Evolutionary conservation across 805 yeast species (phyloP).

Genomic region (Isabelozyma rhagii): DNA sequence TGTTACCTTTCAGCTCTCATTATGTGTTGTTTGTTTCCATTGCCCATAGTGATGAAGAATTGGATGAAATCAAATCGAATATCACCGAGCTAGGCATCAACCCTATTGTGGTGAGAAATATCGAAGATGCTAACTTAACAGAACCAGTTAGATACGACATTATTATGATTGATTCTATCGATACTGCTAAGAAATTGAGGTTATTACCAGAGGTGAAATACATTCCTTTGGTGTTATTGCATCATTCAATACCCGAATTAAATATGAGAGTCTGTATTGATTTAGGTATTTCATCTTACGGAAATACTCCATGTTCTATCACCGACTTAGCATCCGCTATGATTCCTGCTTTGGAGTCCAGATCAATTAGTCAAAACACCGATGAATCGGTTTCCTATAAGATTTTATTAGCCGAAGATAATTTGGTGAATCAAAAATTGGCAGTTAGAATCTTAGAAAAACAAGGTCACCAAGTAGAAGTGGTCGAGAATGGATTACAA

Average conservation of each 20-base stretch:
- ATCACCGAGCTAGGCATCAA: conserved; percentile 55
- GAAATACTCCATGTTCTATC: conserved; percentile 82
- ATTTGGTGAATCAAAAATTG: conserved; percentile 80
- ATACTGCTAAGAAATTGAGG: conserved; percentile 68
- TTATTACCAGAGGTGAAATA: conserved; percentile 74
- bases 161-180: conserved; percentile 77
- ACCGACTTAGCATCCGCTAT: conserved; percentile 79
- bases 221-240: conserved; percentile 77
- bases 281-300: conserved; percentile 82
- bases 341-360: conserved; percentile 80
- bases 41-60: conserved; percentile 51
- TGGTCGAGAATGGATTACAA: conserved; percentile 82
- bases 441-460: conserved; percentile 84
- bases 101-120: conserved; percentile 56
- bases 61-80: conserved; percentile 48
- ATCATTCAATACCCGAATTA: conserved; percentile 70
- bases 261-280: conserved; percentile 82
- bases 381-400: conserved; percentile 76
- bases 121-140: conserved; percentile 54
- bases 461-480: conserved; percentile 80
- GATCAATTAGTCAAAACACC: conserved; percentile 74
- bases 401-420: conserved; percentile 81
- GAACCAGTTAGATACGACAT: conserved; percentile 69
- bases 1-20: conserved; percentile 71
- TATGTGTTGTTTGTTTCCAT: conserved; percentile 69